Evolutionary conservation across 805 yeast genomes (phyloP).

Genomic region (Wickerhamomyces mucosus): DNA sequence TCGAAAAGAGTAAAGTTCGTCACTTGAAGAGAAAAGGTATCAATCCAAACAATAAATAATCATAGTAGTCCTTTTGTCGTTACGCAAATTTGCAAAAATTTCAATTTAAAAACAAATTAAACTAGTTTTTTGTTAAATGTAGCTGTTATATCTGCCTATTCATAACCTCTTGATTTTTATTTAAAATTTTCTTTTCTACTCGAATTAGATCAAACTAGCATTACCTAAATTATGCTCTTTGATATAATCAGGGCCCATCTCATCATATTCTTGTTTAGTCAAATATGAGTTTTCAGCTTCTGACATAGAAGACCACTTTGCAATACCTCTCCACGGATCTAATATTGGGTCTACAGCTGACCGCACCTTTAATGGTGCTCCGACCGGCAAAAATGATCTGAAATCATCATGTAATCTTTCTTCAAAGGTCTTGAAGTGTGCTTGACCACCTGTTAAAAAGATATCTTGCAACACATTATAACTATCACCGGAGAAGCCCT

Average conservation of each 20-base stretch:
- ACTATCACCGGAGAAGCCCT: conserved; percentile 46
- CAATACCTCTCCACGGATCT: conserved; percentile 96
- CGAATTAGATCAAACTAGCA: too few relatives aligned
- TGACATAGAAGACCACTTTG: conserved; percentile 48
- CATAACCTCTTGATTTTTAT: too few relatives aligned
- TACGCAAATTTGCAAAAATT: conserved; percentile 5
- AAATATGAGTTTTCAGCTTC: conserved; percentile 40
- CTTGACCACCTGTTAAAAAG: conserved; percentile 81
- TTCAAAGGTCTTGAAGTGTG: conserved; percentile 54
- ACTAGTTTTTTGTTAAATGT: conserved; percentile 1
- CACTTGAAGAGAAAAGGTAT: conserved; percentile 63
- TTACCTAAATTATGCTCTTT: conserved; percentile 82
- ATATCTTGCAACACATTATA: conserved; percentile 50
- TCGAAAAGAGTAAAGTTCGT: conserved; percentile 58
- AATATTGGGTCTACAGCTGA: conserved; percentile 56
- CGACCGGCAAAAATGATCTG: conserved; percentile 59
- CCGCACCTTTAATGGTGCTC: conserved; percentile 49
- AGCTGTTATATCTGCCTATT: too few relatives aligned
- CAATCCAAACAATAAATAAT: conserved; percentile 38
- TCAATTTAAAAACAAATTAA: conserved; percentile 1
- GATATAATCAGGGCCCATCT: conserved; percentile 81
- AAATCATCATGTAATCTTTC: conserved; percentile 65
- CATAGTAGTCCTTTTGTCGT: too few relatives aligned
- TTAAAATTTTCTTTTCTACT: too few relatives aligned
- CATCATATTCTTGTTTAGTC: conserved; percentile 69